Percentiles rank a stretch among this genome's conserved stretches.
phyloP scores from a whole-genome alignment of 116 monocot species.

The Thalassia testudinum region DNA sequence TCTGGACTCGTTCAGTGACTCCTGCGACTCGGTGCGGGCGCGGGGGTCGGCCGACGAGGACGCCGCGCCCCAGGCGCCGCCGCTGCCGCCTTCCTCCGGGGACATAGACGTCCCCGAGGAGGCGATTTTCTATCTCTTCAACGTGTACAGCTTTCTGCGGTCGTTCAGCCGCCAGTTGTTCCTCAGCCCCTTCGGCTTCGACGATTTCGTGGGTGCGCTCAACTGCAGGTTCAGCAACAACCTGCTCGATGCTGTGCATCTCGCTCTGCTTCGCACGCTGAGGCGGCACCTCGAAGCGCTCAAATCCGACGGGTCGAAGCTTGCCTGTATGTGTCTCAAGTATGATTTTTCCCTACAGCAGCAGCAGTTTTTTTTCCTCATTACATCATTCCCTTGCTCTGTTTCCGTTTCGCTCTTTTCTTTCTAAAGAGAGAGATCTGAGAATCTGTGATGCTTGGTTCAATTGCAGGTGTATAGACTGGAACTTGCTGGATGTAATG shows the following conservation, averaged over 20 bases:
- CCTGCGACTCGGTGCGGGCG: constrained; percentile 17
- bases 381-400: too few relatives aligned
- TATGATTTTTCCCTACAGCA: constrained; percentile 2
- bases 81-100: constrained; percentile 62
- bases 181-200: constrained; percentile 64
- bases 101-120: constrained; percentile 54
- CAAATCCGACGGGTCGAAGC: constrained; percentile 37
- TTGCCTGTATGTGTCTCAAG: constrained; percentile 52
- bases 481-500: constrained; percentile 58
- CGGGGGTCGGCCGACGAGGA: neutral
- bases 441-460: too few relatives aligned
- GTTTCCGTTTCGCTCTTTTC: too few relatives aligned
- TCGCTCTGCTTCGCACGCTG: constrained; percentile 50
- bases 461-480: constrained; percentile 31
- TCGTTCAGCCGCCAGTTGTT: constrained; percentile 64
- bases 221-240: constrained; percentile 43
- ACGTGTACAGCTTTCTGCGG: constrained; percentile 71
- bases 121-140: constrained; percentile 38
- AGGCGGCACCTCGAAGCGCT: constrained; percentile 51
- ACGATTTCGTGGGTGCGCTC: constrained; percentile 62
- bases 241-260: constrained; percentile 56
- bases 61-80: neutral
- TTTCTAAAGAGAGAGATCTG: too few relatives aligned
- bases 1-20: constrained; percentile 44
- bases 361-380: too few relatives aligned